Base-by-base conservation (phyloP, 179 eudicot species). In the Beta corolliflora region DNA sequence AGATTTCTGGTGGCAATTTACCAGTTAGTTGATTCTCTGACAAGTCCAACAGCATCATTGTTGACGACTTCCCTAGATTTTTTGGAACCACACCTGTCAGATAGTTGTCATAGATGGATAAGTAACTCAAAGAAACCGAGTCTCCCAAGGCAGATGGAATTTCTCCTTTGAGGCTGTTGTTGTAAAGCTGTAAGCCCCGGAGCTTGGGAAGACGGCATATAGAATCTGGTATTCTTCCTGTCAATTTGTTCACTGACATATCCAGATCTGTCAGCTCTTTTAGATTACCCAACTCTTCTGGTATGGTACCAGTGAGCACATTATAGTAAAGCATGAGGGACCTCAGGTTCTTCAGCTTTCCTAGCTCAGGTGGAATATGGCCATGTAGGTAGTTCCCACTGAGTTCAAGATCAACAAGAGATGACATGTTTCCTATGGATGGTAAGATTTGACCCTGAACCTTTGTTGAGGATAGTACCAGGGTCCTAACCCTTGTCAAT, bases 251-350 rank as follows among this genome's bases (percentile, higher is more conserved):
- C 19, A 91, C 97, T 1, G 99, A 95, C 81, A 92, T 86, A 86
- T 95, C 99, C 41, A 92, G 82, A 71, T 94, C 95, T 3, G 56
- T 59, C 0, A 95, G 91, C 67, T 86, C 89, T 9, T 92, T 91
- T 41, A 95, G 81, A 84, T 92, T 92, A 16, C 98, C 99, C 65
- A 94, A 77, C 85, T 92, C 97, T 60, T 85, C 89, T 1, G 99
- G 99, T n/a, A 94, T 87, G 59, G 80, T 77, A 2, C 99, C 99
- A 2, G 76, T 83, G 76, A 95, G 91, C 48, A 79, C 73, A 65
- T 95, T 95, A 80, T 95, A 92, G 75, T 94, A 95, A 81, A 95
- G 97, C 92, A 90, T 91, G 74, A 95, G 91, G 66, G 77, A 77
- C 58, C 61, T 81, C 83, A 95, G 81, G 73, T 91, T 92, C 81